Percentiles rank a stretch among this genome's conserved stretches.
Conservation (phyloP, 805 yeast genomes). For the Monosporozyma yasuniensis region DNA sequence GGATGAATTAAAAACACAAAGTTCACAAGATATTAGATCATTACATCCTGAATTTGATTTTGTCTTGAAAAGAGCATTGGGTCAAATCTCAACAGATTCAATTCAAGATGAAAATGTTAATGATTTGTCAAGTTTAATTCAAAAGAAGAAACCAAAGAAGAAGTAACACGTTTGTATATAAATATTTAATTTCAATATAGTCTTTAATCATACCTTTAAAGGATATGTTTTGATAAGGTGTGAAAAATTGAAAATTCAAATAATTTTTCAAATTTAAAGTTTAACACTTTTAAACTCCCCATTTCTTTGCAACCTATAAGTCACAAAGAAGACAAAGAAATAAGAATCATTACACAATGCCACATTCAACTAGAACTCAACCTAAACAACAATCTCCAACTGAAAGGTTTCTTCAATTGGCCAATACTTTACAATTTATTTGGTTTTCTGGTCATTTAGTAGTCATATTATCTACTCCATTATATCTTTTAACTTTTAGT, state of each 20-base stretch:
- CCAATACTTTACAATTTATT: conserved; percentile 52
- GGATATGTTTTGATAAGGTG: not conserved
- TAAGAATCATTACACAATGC: not conserved
- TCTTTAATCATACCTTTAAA: not conserved
- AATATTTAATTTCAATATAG: not conserved
- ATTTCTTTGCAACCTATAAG: not conserved
- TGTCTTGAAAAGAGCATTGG: conserved; percentile 10
- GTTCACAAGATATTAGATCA: conserved; percentile 6
- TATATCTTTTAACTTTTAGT: conserved; percentile 30
- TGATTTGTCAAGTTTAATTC: conserved; percentile 55
- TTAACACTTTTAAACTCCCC: not conserved
- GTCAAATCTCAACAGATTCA: conserved; percentile 6
- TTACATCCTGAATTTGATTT: conserved; percentile 10
- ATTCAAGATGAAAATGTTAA: conserved; percentile 34
- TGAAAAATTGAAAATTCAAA: not conserved
- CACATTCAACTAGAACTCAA: not conserved
- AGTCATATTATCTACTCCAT: conserved; percentile 34
- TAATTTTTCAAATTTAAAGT: not conserved
- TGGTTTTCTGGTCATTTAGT: conserved; percentile 65
- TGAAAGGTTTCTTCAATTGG: conserved; percentile 12
- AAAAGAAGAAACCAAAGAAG: conserved; percentile 36
- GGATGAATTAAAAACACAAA: conserved; percentile 33
- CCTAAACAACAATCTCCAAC: not conserved
- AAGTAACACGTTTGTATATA: not conserved
- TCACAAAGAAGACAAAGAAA: not conserved